Base-by-base conservation (phyloP, 257 asterid species). In the Capsicum baccatum region DNA sequence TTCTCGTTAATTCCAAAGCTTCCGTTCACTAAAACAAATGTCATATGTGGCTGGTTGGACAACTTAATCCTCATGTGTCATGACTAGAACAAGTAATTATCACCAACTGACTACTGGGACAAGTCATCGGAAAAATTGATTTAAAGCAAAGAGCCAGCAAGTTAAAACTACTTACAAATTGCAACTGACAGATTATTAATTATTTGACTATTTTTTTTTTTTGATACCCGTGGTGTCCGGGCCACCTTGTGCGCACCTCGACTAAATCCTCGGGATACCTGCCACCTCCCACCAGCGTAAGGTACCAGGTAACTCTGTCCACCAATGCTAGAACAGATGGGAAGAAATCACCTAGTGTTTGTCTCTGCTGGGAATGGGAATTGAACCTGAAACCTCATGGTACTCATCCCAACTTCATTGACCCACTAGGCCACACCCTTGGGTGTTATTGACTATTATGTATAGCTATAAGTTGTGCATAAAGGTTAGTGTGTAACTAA, bases 41-140 rank as follows among this genome's bases (percentile, higher is more conserved):
- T 8, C 44, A 6, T 15, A 14, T 74, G 82, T 54, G 64, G n/a
- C 47, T 76, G 63, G 63, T 76, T 13, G 21, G 2, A 26, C 47
- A 7, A 52, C 21, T 52, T 54, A 76, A 54, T 78, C 81, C 64
- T 26, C 15, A 14, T 14, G 50, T 26, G 4, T 78, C 54, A 78
- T 14, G 64, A 33, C 64, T 78, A 33, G 5, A 78, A 8, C 33
- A 78, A 26, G 50, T 33, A 26, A 26, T 8, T 4, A 50, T 54
- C 82, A 78, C 64, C 82, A 54, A 56, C 63, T 21, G 81, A 76
- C 26, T 76, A 52, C 26, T 76, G 48, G 19, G 64, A 54, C 63
- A 76, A 21, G 63, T 26, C 48, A 26, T 52, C 47, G 26, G 15
- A 76, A 9, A 26, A 33, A 52, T 33, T 76, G 63, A 76, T 52